phyloP scores from a whole-genome alignment of 2,329 filamentous ascomycete species.

The Dactylonectria estremocensis region DNA sequence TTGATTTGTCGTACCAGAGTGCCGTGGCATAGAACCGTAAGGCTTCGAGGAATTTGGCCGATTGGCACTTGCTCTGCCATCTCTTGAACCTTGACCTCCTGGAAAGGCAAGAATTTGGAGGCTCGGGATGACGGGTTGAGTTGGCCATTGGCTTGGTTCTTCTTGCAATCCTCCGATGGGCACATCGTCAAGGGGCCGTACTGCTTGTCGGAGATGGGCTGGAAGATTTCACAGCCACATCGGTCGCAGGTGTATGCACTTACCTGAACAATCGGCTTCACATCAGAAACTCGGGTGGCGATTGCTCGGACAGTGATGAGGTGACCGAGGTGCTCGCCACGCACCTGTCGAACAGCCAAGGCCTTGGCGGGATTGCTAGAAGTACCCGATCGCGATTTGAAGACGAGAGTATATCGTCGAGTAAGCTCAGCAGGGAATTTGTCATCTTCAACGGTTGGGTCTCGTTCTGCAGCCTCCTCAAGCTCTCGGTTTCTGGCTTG shows the following conservation, averaged over 20 bases:
- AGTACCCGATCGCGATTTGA: slow-evolving; percentile 89
- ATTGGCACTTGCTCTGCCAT: slow-evolving; percentile 99
- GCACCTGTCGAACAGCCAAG: slow-evolving; percentile 92
- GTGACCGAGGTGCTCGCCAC: slow-evolving; percentile 91
- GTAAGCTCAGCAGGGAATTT: slow-evolving; percentile 94
- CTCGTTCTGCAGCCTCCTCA: slow-evolving; percentile 75
- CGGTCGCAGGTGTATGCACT: slow-evolving; percentile 98
- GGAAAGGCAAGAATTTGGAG: slow-evolving; percentile 97
- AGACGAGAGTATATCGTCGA: slow-evolving; percentile 93
- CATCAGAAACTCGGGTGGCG: slow-evolving; percentile 94
- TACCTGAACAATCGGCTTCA: slow-evolving; percentile 97
- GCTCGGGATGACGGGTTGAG: slow-evolving; percentile 95
- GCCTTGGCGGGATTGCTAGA: slow-evolving; percentile 74
- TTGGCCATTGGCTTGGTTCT: slow-evolving; percentile 93
- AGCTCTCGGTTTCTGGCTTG: slow-evolving; percentile 88
- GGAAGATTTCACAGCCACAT: slow-evolving; percentile 97
- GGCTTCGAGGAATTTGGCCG: slow-evolving; percentile 92
- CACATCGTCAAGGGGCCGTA: slow-evolving; percentile 91
- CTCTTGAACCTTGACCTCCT: slow-evolving; percentile 98
- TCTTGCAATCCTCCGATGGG: slow-evolving; percentile 89
- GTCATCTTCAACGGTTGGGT: slow-evolving; percentile 77
- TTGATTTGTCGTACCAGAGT: slow-evolving; percentile 89
- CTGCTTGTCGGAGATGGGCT: slow-evolving; percentile 91
- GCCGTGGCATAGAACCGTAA: slow-evolving; percentile 92
- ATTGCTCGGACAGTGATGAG: slow-evolving; percentile 97